A percentile compares a stretch with the other conserved stretches of the same genome.
These are phyloP conservation scores for Aspergillus sp. DNA, from an alignment of 2,329 filamentous ascomycete species.

Conservation along the genomic window DNA sequence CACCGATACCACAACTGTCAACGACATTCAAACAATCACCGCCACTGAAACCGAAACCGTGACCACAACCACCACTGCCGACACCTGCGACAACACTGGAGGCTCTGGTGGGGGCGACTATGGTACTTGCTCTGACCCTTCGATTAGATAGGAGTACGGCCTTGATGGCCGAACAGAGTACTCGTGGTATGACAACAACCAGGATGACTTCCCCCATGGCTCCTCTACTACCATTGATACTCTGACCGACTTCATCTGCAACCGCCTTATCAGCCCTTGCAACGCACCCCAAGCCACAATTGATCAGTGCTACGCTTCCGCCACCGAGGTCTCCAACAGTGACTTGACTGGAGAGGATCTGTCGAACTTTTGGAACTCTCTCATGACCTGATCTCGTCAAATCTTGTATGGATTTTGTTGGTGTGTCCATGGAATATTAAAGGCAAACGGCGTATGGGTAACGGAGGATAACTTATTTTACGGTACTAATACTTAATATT, in stretches of 20 bases:
- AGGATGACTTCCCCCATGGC: constrained; percentile 9
- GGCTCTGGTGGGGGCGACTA: too few relatives aligned
- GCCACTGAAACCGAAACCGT: too few relatives aligned
- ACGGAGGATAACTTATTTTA: too few relatives aligned
- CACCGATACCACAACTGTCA: background rate
- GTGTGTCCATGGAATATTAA: too few relatives aligned
- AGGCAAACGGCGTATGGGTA: too few relatives aligned
- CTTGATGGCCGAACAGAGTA: constrained; percentile 4
- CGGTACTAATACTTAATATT: too few relatives aligned
- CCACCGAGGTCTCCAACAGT: constrained; percentile 2
- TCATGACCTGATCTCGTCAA: background rate
- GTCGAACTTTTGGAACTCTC: constrained; percentile 14
- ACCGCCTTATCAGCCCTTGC: constrained; percentile 12
- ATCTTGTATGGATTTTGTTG: too few relatives aligned
- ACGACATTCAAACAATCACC: too few relatives aligned
- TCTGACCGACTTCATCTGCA: constrained; percentile 10
- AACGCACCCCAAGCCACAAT: constrained; percentile 12
- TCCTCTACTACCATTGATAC: constrained; percentile 7
- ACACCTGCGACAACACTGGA: too few relatives aligned
- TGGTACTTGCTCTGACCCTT: constrained; percentile 1
- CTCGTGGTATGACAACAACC: constrained; percentile 9
- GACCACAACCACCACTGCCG: too few relatives aligned
- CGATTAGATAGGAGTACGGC: constrained; percentile 10
- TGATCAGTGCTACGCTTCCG: constrained; percentile 9
- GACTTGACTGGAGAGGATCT: constrained; percentile 8